Conservation (phyloP, 1,139 yeast genomes). For the Casaregolazyma suthepensis region DNA sequence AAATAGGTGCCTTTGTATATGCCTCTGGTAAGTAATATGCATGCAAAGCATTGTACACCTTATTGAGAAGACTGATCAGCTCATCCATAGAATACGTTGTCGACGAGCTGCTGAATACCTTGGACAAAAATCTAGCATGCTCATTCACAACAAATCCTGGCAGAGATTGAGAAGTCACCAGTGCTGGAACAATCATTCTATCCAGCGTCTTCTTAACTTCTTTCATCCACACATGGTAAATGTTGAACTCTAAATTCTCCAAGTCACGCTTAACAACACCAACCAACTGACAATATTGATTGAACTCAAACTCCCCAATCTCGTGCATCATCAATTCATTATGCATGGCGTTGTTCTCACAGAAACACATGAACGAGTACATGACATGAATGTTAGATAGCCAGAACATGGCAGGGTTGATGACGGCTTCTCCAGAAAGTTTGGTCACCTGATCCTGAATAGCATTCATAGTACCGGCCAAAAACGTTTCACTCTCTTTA, state of each 20-base stretch:
- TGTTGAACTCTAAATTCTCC: constrained; percentile 86
- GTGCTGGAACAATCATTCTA: constrained; percentile 89
- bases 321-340: constrained; percentile 75
- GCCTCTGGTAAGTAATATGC: constrained; percentile 82
- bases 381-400: constrained; percentile 93
- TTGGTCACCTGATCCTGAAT: constrained; percentile 56
- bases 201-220: constrained; percentile 87
- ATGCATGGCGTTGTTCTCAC: constrained; percentile 81
- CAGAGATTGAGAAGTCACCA: constrained; percentile 85
- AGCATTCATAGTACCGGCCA: constrained; percentile 84
- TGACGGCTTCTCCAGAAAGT: constrained; percentile 72
- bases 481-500: constrained; percentile 82
- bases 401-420: constrained; percentile 97
- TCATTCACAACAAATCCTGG: constrained; percentile 96
- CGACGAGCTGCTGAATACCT: constrained; percentile 57
- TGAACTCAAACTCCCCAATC: constrained; percentile 86
- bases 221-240: constrained; percentile 97
- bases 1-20: constrained; percentile 78
- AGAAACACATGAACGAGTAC: constrained; percentile 89
- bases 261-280: constrained; percentile 92
- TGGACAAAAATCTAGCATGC: constrained; percentile 74
- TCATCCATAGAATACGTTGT: constrained; percentile 92
- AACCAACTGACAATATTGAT: constrained; percentile 82
- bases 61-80: constrained; percentile 80
- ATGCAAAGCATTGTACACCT: constrained; percentile 90